Evolutionary conservation across 2,329 filamentous ascomycete genomes (phyloP).

Genomic region (Cadophora sp.): DNA sequence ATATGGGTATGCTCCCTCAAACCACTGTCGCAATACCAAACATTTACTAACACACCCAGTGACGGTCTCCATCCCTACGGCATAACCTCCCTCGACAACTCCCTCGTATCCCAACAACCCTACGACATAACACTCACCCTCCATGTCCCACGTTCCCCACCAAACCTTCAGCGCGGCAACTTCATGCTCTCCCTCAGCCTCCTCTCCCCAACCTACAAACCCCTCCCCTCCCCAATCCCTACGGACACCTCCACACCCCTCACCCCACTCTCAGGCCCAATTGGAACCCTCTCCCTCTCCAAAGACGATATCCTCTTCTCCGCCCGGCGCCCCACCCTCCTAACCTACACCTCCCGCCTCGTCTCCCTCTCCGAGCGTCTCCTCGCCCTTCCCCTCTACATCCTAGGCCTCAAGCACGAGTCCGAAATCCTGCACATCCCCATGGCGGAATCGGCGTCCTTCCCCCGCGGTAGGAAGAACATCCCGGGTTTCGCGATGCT

Average conservation of each 20-base stretch:
- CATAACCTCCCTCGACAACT: slow-evolving; percentile 43
- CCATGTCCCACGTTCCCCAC: slow-evolving; percentile 76
- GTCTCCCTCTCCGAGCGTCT: slow-evolving; percentile 70
- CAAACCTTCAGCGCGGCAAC: slow-evolving; percentile 81
- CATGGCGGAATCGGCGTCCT: slow-evolving; percentile 77
- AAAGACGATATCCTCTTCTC: slow-evolving; percentile 57
- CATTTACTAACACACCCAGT: slow-evolving; percentile 39
- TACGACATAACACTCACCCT: slow-evolving; percentile 86
- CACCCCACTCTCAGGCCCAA: slow-evolving; percentile 32
- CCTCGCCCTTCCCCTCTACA: slow-evolving; percentile 70
- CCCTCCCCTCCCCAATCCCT: slow-evolving; percentile 14
- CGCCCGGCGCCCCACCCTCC: slow-evolving; percentile 75
- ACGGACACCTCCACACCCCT: neutral
- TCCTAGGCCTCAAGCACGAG: slow-evolving; percentile 70
- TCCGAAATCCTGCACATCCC: slow-evolving; percentile 67
- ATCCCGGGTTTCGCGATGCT: slow-evolving; percentile 61
- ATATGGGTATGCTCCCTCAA: slow-evolving; percentile 56
- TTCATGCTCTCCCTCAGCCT: slow-evolving; percentile 91
- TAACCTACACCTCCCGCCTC: slow-evolving; percentile 78
- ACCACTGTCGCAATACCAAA: neutral
- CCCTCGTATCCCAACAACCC: slow-evolving; percentile 73
- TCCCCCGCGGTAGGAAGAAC: slow-evolving; percentile 50
- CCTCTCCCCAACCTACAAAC: slow-evolving; percentile 54
- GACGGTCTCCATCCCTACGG: slow-evolving; percentile 46
- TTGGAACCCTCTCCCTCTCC: slow-evolving; percentile 20